Conservation (phyloP, 176 grass and related monocot genomes). For the Musa acuminata region DNA sequence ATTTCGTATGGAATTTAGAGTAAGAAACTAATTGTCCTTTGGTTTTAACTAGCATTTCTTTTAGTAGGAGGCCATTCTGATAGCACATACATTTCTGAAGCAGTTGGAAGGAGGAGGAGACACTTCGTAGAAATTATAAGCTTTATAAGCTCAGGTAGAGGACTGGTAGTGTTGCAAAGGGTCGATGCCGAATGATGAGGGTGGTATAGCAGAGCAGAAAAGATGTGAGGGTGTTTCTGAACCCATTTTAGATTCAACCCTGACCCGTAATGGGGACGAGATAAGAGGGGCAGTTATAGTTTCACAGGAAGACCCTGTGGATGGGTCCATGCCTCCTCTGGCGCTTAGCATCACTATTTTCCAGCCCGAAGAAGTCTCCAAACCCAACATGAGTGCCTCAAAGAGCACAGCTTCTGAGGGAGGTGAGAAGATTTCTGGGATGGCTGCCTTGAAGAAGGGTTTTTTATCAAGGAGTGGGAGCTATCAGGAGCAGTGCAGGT, state of each 20-base stretch:
- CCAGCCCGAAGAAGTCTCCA: conserved; percentile 42
- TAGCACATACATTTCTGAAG: background rate
- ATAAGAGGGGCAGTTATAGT: conserved; percentile 5
- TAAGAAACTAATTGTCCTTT: background rate
- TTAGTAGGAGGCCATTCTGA: background rate
- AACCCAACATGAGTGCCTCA: conserved; percentile 21
- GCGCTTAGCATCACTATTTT: conserved; percentile 54
- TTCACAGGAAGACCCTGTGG: background rate
- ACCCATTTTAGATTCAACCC: conserved; percentile 7
- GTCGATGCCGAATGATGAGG: conserved; percentile 21
- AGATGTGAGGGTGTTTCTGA: background rate
- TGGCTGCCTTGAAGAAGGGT: conserved; percentile 23
- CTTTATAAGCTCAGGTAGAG: background rate
- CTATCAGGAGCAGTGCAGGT: conserved; percentile 87
- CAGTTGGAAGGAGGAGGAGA: background rate
- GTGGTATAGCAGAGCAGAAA: conserved; percentile 1
- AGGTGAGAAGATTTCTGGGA: conserved; percentile 15
- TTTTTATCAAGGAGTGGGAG: conserved; percentile 44
- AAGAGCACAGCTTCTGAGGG: background rate
- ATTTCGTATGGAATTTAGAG: background rate
- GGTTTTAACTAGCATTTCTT: background rate
- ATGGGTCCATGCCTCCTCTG: conserved; percentile 12
- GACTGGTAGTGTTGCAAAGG: background rate
- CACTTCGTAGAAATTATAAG: background rate
- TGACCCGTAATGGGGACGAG: conserved; percentile 13